Evolutionary conservation across 805 yeast species (phyloP).

Genomic region (Schwanniomyces sp.): DNA sequence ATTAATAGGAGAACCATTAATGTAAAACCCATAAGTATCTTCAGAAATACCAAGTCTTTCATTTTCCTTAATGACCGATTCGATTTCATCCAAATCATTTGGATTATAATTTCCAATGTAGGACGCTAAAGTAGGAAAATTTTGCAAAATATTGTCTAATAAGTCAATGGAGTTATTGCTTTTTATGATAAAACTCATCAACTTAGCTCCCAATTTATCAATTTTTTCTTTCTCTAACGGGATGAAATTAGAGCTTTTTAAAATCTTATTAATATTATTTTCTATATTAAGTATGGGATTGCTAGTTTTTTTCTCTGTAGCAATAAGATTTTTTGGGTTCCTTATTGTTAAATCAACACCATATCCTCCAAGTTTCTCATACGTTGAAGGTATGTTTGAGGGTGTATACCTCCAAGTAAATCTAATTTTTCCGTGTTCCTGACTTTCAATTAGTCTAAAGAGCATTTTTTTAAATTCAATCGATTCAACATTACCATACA

Average conservation of each 20-base stretch:
- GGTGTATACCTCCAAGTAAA: slow-evolving; percentile 77
- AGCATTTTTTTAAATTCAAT: slow-evolving; percentile 56
- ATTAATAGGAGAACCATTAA: slow-evolving; percentile 70
- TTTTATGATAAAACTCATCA: slow-evolving; percentile 38
- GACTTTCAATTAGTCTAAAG: slow-evolving; percentile 55
- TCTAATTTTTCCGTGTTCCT: slow-evolving; percentile 62
- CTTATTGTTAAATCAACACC: slow-evolving; percentile 67
- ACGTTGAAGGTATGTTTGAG: slow-evolving; percentile 1
- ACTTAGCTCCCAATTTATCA: slow-evolving; percentile 36
- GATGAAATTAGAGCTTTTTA: slow-evolving; percentile 19
- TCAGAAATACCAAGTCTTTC: slow-evolving; percentile 36
- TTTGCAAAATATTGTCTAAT: slow-evolving; percentile 40
- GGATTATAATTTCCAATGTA: slow-evolving; percentile 20
- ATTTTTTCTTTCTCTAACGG: slow-evolving; percentile 31
- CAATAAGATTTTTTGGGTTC: slow-evolving; percentile 63
- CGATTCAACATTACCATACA: slow-evolving; percentile 67
- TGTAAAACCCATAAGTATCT: slow-evolving; percentile 51
- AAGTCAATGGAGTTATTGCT: slow-evolving; percentile 19
- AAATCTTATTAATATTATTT: slow-evolving; percentile 13
- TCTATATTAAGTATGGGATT: slow-evolving; percentile 3
- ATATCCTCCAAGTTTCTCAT: slow-evolving; percentile 50
- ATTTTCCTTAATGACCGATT: slow-evolving; percentile 26
- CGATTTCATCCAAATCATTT: slow-evolving; percentile 18
- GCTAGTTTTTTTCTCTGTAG: slow-evolving; percentile 45
- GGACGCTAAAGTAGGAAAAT: slow-evolving; percentile 57